These are phyloP conservation scores for Glomus cerebriforme DNA, from an alignment of 192 early-diverging fungal genomes.

Conservation along the genomic window DNA sequence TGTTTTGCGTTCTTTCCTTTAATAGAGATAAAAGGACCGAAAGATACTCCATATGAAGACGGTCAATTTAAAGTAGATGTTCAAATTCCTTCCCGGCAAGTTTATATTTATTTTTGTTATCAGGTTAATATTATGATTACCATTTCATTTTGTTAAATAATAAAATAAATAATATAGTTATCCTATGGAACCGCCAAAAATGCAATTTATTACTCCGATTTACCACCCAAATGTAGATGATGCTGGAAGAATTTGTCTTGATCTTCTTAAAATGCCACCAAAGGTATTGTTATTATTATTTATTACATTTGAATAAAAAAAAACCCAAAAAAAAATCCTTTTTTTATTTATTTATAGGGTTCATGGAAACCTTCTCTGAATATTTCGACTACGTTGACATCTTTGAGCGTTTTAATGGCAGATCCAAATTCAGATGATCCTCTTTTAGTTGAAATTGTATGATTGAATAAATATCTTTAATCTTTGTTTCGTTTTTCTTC, in stretches of 20 bases:
- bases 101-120: background rate
- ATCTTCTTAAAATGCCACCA: constrained; percentile 64
- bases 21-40: constrained; percentile 59
- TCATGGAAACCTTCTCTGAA: constrained; percentile 72
- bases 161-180: constrained; percentile 43
- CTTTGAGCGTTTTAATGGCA: constrained; percentile 58
- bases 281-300: constrained; percentile 32
- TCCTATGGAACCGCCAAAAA: constrained; percentile 71
- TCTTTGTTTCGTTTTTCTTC: background rate
- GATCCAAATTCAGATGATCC: constrained; percentile 78
- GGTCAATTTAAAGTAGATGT: constrained; percentile 69
- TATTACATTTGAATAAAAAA: background rate
- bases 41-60: constrained; percentile 65
- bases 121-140: background rate
- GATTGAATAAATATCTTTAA: background rate
- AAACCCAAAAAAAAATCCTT: background rate
- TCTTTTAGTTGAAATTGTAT: constrained; percentile 67
- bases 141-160: background rate
- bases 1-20: background rate
- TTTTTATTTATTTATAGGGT: constrained; percentile 39
- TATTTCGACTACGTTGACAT: constrained; percentile 59
- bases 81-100: constrained; percentile 51
- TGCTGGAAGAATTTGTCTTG: constrained; percentile 72
- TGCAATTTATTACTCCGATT: constrained; percentile 72
- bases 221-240: constrained; percentile 86